Conservation (phyloP, 1,139 yeast genomes). For the Pichia sp. region DNA sequence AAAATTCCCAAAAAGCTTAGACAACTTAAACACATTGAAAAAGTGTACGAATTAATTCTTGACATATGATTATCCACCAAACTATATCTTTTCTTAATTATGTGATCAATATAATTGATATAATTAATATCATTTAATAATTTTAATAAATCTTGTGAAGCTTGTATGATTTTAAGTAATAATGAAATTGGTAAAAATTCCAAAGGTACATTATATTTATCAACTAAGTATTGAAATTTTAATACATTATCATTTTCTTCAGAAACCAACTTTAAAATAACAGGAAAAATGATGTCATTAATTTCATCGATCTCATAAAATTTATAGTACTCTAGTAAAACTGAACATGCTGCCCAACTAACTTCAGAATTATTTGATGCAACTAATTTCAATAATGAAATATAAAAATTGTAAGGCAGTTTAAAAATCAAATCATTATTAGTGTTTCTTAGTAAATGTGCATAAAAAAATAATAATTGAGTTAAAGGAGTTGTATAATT, state of each 20-base stretch:
- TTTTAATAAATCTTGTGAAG: neutral
- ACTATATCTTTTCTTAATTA: neutral
- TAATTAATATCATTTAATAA: constrained; percentile 5
- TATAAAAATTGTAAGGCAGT: neutral
- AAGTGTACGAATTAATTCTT: neutral
- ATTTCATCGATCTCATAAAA: neutral
- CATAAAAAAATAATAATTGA: constrained; percentile 3
- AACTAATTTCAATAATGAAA: neutral
- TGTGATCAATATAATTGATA: neutral
- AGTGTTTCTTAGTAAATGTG: neutral
- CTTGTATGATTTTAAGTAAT: neutral
- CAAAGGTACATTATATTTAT: constrained; percentile 2
- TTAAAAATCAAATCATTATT: neutral
- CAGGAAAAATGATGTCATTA: neutral
- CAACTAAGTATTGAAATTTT: neutral
- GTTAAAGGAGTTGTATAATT: neutral
- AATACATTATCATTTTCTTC: neutral
- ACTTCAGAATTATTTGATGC: neutral
- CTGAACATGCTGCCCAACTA: constrained; percentile 3
- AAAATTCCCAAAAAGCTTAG: constrained; percentile 5
- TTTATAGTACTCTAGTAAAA: constrained; percentile 1
- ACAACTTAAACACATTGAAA: constrained; percentile 6
- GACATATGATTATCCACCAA: neutral
- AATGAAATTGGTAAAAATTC: constrained; percentile 2
- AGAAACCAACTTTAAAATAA: neutral